Conservation (phyloP, 129 eudicot genomes). For the Centella asiatica region DNA sequence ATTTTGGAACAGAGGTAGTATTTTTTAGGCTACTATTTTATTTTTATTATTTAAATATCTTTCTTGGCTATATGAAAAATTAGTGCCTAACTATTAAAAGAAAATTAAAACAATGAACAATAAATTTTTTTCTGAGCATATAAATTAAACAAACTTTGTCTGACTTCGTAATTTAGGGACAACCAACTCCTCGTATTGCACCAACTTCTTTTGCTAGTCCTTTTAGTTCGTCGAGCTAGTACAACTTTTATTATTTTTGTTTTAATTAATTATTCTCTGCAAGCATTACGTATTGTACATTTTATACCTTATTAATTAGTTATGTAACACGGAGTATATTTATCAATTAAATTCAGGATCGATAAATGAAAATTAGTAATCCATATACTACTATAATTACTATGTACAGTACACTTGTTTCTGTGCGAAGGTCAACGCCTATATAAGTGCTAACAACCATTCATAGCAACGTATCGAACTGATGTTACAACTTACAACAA, state of each 20-base stretch:
- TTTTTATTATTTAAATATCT: too few species aligned
- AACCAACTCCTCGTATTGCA: constrained; percentile 9
- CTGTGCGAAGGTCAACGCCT: constrained; percentile 28
- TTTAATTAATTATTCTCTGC: too few species aligned
- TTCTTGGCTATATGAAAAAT: too few species aligned
- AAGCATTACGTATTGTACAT: too few species aligned
- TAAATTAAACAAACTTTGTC: not conserved
- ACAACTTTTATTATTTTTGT: not conserved
- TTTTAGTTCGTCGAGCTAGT: constrained; percentile 10
- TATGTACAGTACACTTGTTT: not conserved
- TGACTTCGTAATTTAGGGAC: not conserved
- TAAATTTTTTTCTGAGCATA: not conserved
- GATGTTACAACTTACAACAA: constrained; percentile 10
- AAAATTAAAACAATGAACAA: too few species aligned
- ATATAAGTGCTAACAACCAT: too few species aligned
- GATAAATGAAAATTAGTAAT: not conserved
- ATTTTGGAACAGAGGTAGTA: too few species aligned
- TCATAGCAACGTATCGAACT: constrained; percentile 6
- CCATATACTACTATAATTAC: not conserved
- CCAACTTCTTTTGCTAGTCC: constrained; percentile 7
- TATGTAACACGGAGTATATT: too few species aligned
- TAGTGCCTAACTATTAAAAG: too few species aligned
- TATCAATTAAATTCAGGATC: not conserved
- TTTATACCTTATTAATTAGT: too few species aligned
- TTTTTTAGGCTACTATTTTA: too few species aligned